phyloP scores from a whole-genome alignment of 179 eudicot genomes.

The Actinidia polygama region DNA sequence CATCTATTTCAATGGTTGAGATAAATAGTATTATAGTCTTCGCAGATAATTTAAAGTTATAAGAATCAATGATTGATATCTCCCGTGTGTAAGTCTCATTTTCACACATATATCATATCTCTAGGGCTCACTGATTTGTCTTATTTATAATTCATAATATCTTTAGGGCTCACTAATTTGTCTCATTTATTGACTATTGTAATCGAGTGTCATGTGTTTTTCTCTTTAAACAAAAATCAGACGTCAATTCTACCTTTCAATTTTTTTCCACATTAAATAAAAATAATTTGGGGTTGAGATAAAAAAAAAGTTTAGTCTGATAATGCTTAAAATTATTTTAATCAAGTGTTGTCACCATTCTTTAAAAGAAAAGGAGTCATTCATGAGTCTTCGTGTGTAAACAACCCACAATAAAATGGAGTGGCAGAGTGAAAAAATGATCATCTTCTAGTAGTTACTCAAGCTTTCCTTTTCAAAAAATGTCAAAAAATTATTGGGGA shows the following conservation, averaged over 20 bases:
- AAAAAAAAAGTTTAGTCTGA: background rate
- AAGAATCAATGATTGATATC: no score
- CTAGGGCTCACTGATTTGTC: background rate
- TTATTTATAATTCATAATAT: background rate
- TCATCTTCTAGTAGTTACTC: background rate
- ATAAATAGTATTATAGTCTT: no score
- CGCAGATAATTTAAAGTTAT: no score
- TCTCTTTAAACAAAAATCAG: background rate
- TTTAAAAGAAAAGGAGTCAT: background rate
- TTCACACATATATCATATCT: no score
- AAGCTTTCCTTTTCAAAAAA: background rate
- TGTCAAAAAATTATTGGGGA: background rate
- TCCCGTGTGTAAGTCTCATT: no score
- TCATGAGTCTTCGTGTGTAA: background rate
- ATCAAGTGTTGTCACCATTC: background rate
- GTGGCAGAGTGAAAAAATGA: background rate
- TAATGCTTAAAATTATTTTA: no score
- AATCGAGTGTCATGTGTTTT: background rate
- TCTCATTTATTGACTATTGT: background rate
- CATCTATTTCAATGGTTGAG: no score
- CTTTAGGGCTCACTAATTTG: background rate
- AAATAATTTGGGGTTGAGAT: background rate
- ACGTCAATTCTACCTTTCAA: background rate
- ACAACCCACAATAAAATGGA: background rate
- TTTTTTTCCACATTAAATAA: no score